phyloP scores from a whole-genome alignment of 306 rosid genomes.

The Rubus idaeus region DNA sequence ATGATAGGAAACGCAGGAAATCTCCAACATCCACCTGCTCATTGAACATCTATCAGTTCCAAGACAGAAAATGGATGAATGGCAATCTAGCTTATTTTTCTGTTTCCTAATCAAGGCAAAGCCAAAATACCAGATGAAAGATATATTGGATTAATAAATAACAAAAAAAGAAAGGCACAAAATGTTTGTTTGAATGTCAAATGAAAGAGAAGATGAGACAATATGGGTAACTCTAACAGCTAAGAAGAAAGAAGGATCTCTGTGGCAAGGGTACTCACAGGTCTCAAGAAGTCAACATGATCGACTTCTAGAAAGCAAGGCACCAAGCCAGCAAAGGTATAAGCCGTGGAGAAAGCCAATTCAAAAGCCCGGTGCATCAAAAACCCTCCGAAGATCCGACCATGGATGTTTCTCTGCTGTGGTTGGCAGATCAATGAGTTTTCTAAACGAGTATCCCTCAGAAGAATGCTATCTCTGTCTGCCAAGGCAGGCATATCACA shows the following conservation, averaged over 20 bases:
- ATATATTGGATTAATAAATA: background rate
- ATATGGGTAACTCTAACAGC: background rate
- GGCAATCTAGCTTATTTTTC: background rate
- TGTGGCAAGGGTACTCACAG: slow-evolving; percentile 42
- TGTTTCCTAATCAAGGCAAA: background rate
- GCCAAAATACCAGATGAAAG: background rate
- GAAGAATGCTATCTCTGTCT: slow-evolving; percentile 88
- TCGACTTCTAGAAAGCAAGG: slow-evolving; percentile 96
- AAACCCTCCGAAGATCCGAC: slow-evolving; percentile 95
- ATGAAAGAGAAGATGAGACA: background rate
- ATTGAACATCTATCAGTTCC: background rate
- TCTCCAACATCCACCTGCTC: slow-evolving; percentile 96
- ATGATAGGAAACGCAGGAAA: slow-evolving; percentile 84
- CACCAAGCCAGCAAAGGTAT: slow-evolving; percentile 84
- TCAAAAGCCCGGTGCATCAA: slow-evolving; percentile 94
- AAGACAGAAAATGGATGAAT: background rate
- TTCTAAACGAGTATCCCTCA: slow-evolving; percentile 74
- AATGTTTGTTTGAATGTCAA: background rate
- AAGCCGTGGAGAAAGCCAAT: slow-evolving; percentile 91
- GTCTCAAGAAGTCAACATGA: slow-evolving; percentile 88
- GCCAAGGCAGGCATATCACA: slow-evolving; percentile 96
- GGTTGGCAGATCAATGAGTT: slow-evolving; percentile 91
- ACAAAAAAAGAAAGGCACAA: background rate
- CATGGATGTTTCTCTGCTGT: slow-evolving; percentile 95
- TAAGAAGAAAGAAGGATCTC: background rate